Evolutionary conservation across 805 yeast species (phyloP).

Genomic region (Kodamaea kaohsiungensis): DNA sequence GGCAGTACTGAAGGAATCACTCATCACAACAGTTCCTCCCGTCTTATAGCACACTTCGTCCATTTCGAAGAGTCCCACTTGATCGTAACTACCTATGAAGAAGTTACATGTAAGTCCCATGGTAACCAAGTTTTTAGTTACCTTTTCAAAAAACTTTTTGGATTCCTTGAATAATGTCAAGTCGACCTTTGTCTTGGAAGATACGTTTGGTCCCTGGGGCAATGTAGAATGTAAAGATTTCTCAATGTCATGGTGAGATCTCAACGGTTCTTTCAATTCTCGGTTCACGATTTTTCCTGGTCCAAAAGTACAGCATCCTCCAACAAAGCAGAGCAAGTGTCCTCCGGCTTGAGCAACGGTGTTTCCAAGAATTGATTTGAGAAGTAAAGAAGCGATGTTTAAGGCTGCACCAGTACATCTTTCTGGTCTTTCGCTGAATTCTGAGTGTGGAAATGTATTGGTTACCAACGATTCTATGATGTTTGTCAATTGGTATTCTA

Average conservation of each 20-base stretch:
- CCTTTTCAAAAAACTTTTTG: conserved; percentile 45
- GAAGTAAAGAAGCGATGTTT: conserved; percentile 44
- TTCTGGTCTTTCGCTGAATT: conserved; percentile 46
- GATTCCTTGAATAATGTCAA: conserved; percentile 36
- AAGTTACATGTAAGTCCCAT: conserved; percentile 58
- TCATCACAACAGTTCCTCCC: conserved; percentile 63
- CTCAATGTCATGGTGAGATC: conserved; percentile 64
- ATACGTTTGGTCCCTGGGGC: conserved; percentile 33
- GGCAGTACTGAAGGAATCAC: conserved; percentile 67
- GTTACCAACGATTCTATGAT: conserved; percentile 50
- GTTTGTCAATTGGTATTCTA: conserved; percentile 51
- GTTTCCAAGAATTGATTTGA: conserved; percentile 39
- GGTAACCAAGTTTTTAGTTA: conserved; percentile 48
- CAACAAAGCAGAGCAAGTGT: conserved; percentile 53
- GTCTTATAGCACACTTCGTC: conserved; percentile 55
- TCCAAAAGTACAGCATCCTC: conserved; percentile 67
- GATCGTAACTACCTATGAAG: conserved; percentile 69
- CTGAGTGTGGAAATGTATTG: conserved; percentile 50
- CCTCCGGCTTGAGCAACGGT: conserved; percentile 49
- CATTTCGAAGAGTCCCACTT: conserved; percentile 69
- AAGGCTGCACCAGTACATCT: conserved; percentile 65
- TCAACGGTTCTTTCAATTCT: conserved; percentile 59
- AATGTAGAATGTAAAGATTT: conserved; percentile 40
- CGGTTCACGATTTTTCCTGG: conserved; percentile 62
- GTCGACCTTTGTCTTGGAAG: conserved; percentile 34